Evolutionary conservation across 345 rosid genomes (phyloP), one percentile per base, ranked within the genome.

Genomic region (Lagerstroemia speciosa): DNA sequence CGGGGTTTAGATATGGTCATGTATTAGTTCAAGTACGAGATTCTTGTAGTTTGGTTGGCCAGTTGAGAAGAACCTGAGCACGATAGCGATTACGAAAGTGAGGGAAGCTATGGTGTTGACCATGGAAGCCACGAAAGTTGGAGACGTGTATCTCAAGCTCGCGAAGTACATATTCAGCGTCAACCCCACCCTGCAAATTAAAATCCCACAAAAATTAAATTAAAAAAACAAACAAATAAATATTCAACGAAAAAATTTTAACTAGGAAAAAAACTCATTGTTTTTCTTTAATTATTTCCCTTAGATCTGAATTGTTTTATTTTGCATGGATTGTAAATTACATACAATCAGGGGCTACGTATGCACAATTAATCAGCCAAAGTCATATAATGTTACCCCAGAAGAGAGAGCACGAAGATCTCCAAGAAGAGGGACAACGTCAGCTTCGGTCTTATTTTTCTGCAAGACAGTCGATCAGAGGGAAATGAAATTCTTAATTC

Each of bases 391-490:
- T 30, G 70, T 61, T 82, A 89, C 95, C 89, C 95, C 26, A 89
- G 41, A 48, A 89, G 83, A 62, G 91, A 83, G 60, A 89, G 85
- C 48, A 89, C 64, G 70, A 82, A 84, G 63, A 89, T 80, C 83
- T 89, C 89, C 52, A 77, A 3, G 58, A 89, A 75, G 64, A 89
- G 88, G 48, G 71, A 74, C n/a, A 83, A 1, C 7, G 95, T 86
- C 65, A 86, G 65, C 80, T 75, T 81, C 38, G 95, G 95, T 78
- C 89, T 79, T 38, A 65, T 67, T 74, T 86, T 81, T 67, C 95
- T 89, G 84, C 83, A 76, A 50, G 33, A 27, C 37, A 72, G n/a
- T n/a, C n/a, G n/a, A 73, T 36, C 43, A 29, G 57, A 70, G 8
- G 32, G 17, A 31, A 5, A 61, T 29, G 14, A 16, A 26, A 27